phyloP scores from a whole-genome alignment of 805 yeast species.

The Cyberlindnera veronae region DNA sequence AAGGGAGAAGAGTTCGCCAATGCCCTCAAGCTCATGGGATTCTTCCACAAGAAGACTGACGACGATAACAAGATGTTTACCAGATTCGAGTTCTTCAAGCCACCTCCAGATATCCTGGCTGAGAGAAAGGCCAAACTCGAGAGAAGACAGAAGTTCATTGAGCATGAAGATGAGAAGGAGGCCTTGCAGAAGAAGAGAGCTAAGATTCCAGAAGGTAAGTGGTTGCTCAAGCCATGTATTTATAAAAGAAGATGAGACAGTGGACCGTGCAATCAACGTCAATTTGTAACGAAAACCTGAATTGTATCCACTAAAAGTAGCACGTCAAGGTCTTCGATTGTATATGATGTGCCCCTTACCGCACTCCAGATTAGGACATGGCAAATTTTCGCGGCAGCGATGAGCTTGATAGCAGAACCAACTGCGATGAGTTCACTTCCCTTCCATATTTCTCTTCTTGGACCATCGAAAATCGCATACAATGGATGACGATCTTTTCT shows the following conservation, averaged over 20 bases:
- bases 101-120: slow-evolving; percentile 62
- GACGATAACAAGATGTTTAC: slow-evolving; percentile 90
- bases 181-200: slow-evolving; percentile 52
- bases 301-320: too few relatives aligned
- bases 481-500: slow-evolving; percentile 66
- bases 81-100: slow-evolving; percentile 90
- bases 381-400: neutral
- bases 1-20: slow-evolving; percentile 79
- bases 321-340: too few relatives aligned
- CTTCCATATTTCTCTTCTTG: too few relatives aligned
- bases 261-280: neutral
- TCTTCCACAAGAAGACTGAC: slow-evolving; percentile 86
- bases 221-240: slow-evolving; percentile 94
- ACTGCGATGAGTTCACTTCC: too few relatives aligned
- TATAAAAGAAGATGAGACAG: slow-evolving; percentile 71
- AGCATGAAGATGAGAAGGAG: slow-evolving; percentile 61
- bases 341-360: neutral
- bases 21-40: slow-evolving; percentile 72
- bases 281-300: neutral
- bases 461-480: neutral
- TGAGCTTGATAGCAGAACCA: neutral
- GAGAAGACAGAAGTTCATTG: slow-evolving; percentile 65
- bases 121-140: slow-evolving; percentile 60
- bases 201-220: slow-evolving; percentile 68
- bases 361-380: too few relatives aligned